phyloP scores from a whole-genome alignment of 2,329 filamentous ascomycete genomes.

The Pseudohalonectria lignicola region DNA sequence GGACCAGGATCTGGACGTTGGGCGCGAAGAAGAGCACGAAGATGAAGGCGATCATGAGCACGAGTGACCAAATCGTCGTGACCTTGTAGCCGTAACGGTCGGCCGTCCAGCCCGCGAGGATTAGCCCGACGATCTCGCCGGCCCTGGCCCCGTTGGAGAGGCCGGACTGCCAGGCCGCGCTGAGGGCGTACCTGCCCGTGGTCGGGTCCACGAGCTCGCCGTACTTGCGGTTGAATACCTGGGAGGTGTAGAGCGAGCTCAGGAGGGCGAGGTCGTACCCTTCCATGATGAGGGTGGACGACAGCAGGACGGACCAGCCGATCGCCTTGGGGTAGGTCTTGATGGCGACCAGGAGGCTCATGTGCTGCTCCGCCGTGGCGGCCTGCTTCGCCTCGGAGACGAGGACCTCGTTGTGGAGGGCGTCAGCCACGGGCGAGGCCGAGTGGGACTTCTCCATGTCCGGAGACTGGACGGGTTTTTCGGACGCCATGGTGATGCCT shows the following conservation, averaged over 20 bases:
- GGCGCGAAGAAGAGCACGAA: slow-evolving; percentile 43
- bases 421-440: background rate
- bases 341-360: slow-evolving; percentile 1
- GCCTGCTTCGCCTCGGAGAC: slow-evolving; percentile 4
- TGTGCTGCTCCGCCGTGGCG: slow-evolving; percentile 5
- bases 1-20: slow-evolving; percentile 31
- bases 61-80: slow-evolving; percentile 34
- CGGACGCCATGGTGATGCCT: background rate
- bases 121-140: slow-evolving; percentile 43
- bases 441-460: background rate
- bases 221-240: slow-evolving; percentile 17
- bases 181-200: slow-evolving; percentile 30
- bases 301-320: slow-evolving; percentile 13
- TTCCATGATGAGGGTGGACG: slow-evolving; percentile 29
- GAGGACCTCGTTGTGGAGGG: background rate
- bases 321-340: slow-evolving; percentile 19
- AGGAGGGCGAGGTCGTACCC: slow-evolving; percentile 18
- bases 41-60: slow-evolving; percentile 35
- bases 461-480: background rate
- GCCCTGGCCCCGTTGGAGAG: slow-evolving; percentile 40
- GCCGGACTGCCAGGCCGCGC: slow-evolving; percentile 45
- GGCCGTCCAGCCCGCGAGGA: slow-evolving; percentile 39
- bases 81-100: slow-evolving; percentile 39
- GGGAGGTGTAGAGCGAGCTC: slow-evolving; percentile 14
- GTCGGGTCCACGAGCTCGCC: slow-evolving; percentile 8